Percentiles rank a stretch among this genome's conserved stretches.
These are phyloP conservation scores for Crepidotus variabilis DNA, from an alignment of 768 basidiomycete species.

Conservation along the genomic window DNA sequence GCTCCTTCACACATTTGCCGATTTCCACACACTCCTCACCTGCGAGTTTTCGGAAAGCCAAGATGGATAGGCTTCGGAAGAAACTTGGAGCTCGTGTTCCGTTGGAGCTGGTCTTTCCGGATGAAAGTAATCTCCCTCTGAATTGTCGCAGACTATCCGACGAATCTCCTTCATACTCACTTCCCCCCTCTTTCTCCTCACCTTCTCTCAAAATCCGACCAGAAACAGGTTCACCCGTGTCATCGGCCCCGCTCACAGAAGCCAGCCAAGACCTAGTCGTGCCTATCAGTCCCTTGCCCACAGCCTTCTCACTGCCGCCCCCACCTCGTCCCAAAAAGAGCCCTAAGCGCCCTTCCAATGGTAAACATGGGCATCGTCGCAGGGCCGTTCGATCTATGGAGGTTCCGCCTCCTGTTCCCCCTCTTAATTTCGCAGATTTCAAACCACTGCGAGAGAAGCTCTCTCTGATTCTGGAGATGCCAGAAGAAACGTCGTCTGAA, in stretches of 20 bases:
- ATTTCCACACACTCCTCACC: constrained; percentile 39
- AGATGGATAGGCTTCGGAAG: constrained; percentile 61
- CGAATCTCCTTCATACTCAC: constrained; percentile 1
- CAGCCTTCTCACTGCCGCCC: neutral
- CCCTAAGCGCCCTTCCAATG: constrained; percentile 4
- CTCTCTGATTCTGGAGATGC: constrained; percentile 30
- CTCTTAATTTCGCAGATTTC: constrained; percentile 3
- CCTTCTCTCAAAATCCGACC: neutral
- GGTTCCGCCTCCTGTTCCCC: constrained; percentile 7
- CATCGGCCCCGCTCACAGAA: constrained; percentile 4
- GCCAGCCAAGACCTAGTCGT: constrained; percentile 15
- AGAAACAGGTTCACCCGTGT: too few relatives aligned
- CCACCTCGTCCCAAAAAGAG: neutral
- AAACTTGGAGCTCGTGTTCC: constrained; percentile 65
- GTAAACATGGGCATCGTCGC: constrained; percentile 4
- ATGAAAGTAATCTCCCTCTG: constrained; percentile 5
- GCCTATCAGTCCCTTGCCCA: constrained; percentile 11
- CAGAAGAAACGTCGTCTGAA: constrained; percentile 29
- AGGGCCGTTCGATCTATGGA: constrained; percentile 9
- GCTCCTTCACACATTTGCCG: neutral
- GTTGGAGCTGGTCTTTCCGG: constrained; percentile 56
- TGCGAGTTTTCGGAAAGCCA: constrained; percentile 41
- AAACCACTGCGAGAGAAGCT: constrained; percentile 16
- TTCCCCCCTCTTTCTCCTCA: constrained; percentile 4
- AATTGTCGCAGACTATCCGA: neutral